These are phyloP conservation scores for Alternaria arborescens DNA, from an alignment of 2,329 filamentous ascomycete genomes.

Conservation along the genomic window DNA sequence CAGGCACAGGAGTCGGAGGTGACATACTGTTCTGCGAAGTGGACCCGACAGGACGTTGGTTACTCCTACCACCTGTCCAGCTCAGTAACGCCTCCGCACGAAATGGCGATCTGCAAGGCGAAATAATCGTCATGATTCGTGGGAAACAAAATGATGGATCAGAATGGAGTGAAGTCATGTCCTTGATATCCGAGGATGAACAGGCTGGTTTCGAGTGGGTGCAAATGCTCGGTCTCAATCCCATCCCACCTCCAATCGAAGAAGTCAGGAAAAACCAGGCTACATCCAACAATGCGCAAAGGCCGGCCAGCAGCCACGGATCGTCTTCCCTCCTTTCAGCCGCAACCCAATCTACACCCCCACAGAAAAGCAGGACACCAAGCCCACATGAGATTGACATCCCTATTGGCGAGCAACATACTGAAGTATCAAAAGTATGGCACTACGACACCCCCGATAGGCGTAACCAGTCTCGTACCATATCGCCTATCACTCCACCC, in stretches of 20 bases:
- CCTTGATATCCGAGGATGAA: conserved; percentile 77
- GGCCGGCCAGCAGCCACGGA: conserved; percentile 60
- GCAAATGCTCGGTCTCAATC: conserved; percentile 76
- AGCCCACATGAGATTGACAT: conserved; percentile 66
- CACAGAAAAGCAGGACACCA: conserved; percentile 53
- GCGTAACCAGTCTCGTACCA: conserved; percentile 36
- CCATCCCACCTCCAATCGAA: conserved; percentile 67
- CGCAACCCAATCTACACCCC: conserved; percentile 43
- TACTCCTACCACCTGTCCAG: conserved; percentile 90
- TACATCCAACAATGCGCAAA: conserved; percentile 57
- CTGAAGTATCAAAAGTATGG: conserved; percentile 58
- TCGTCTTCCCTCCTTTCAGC: conserved; percentile 60
- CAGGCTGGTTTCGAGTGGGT: conserved; percentile 87
- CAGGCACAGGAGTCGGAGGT: conserved; percentile 71
- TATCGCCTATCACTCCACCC: conserved; percentile 48
- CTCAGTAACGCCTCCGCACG: conserved; percentile 79
- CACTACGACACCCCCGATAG: conserved; percentile 48
- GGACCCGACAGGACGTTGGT: conserved; percentile 78
- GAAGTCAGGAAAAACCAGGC: conserved; percentile 59
- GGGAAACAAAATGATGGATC: conserved; percentile 68
- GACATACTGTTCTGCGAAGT: conserved; percentile 94
- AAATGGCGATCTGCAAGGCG: conserved; percentile 72
- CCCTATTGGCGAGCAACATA: conserved; percentile 67
- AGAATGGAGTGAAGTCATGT: conserved; percentile 86
- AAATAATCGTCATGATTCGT: conserved; percentile 87